Evolutionary conservation across 371 early-diverging fungal genomes (phyloP).

Genomic region (Mortierella sp.): DNA sequence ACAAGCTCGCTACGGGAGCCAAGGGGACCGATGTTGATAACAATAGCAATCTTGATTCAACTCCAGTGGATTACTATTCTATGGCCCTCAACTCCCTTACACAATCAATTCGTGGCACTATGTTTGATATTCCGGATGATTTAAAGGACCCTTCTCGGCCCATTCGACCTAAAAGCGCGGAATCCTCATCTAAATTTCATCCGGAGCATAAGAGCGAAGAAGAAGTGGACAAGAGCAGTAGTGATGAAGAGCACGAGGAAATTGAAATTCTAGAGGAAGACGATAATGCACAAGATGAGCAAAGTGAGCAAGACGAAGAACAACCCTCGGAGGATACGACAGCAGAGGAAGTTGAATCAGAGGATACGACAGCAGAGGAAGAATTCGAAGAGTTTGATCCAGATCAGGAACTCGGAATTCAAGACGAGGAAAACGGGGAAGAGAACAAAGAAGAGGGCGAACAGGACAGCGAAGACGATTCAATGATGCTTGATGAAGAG

Average conservation of each 20-base stretch:
- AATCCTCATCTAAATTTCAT: not conserved
- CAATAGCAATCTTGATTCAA: conserved; percentile 17
- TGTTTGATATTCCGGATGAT: conserved; percentile 33
- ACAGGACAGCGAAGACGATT: not conserved
- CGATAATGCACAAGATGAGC: not conserved
- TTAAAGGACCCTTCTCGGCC: conserved; percentile 26
- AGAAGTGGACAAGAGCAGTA: not conserved
- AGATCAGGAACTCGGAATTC: conserved; percentile 6
- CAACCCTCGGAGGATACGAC: not conserved
- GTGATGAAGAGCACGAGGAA: not conserved
- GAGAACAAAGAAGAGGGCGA: not conserved
- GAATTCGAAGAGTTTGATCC: conserved; percentile 9
- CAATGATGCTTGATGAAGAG: conserved; percentile 2
- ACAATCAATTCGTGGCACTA: conserved; percentile 18
- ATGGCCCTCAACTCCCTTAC: conserved; percentile 15
- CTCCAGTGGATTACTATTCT: not conserved
- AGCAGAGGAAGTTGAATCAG: not conserved
- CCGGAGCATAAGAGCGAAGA: conserved; percentile 2
- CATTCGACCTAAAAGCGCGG: conserved; percentile 20
- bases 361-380: not conserved
- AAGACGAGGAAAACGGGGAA: conserved; percentile 3
- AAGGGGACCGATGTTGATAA: conserved; percentile 34
- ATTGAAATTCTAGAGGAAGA: not conserved
- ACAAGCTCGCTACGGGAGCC: conserved; percentile 33
- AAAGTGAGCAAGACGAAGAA: conserved; percentile 9